Evolutionary conservation across 1,284 basidiomycete species (phyloP).

Genomic region (Cystodermella granulosa): DNA sequence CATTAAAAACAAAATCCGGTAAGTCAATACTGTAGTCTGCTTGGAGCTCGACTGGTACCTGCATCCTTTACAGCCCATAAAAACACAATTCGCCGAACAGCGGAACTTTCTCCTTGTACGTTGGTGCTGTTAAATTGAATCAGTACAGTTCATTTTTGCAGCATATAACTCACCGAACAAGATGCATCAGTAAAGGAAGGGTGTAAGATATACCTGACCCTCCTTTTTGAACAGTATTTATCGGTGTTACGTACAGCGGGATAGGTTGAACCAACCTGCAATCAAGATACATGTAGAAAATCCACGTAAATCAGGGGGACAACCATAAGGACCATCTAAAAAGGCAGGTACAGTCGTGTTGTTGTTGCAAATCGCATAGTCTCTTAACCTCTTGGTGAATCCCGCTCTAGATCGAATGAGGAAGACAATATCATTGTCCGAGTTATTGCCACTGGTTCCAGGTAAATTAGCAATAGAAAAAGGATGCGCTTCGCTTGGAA

Average conservation of each 20-base stretch:
- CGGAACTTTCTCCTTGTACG: conserved; percentile 19
- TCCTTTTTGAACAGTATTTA: conserved; percentile 21
- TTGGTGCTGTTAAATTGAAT: conserved; percentile 10
- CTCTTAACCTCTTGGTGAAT: conserved; percentile 27
- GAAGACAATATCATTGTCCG: conserved; percentile 24
- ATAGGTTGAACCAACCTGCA: conserved; percentile 23
- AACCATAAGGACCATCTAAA: conserved; percentile 36
- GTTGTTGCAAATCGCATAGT: conserved; percentile 20
- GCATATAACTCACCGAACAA: conserved; percentile 23
- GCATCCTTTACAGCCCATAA: conserved; percentile 33
- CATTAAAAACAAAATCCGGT: not conserved
- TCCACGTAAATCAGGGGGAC: conserved; percentile 28
- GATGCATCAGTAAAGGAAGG: conserved; percentile 29
- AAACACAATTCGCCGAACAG: conserved; percentile 29
- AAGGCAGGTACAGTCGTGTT: conserved; percentile 26
- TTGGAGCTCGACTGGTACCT: conserved; percentile 20
- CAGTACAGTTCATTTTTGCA: conserved; percentile 5
- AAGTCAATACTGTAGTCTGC: not conserved
- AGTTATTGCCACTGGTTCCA: conserved; percentile 12
- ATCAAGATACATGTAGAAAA: conserved; percentile 33
- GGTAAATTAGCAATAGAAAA: conserved; percentile 36
- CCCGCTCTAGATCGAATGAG: conserved; percentile 30
- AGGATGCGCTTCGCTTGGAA: conserved; percentile 36
- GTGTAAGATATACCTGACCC: conserved; percentile 38
- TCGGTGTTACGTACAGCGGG: too few relatives aligned